These are phyloP conservation scores for Cyberlindnera galapagoensis DNA, from an alignment of 805 yeast species.

Conservation along the genomic window DNA sequence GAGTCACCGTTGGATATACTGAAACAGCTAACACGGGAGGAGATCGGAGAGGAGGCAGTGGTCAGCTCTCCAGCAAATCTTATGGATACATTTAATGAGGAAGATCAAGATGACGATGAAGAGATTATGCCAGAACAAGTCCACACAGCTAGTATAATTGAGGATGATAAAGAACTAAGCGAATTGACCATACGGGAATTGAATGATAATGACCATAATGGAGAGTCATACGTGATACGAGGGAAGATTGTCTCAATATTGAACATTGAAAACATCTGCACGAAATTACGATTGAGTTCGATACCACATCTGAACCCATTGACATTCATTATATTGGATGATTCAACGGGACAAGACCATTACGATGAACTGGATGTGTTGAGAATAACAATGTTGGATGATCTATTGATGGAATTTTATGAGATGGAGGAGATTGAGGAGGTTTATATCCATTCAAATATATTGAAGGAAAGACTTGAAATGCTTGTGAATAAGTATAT, in stretches of 20 bases:
- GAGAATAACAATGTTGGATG: constrained; percentile 6
- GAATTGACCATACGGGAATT: no score
- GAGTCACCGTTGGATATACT: no score
- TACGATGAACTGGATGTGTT: constrained; percentile 9
- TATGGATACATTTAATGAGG: no score
- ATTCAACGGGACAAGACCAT: background rate
- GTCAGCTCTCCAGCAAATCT: no score
- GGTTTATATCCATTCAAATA: constrained; percentile 12
- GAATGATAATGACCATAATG: no score
- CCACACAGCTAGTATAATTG: no score
- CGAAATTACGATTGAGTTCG: background rate
- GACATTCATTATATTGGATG: background rate
- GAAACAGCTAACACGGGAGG: no score
- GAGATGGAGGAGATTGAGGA: constrained; percentile 20
- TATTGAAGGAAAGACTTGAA: constrained; percentile 5
- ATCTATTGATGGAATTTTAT: constrained; percentile 16
- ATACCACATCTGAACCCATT: background rate
- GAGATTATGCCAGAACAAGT: no score
- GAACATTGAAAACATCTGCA: background rate
- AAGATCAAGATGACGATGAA: no score
- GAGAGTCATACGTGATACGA: background rate
- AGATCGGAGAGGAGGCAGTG: no score
- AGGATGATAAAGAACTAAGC: no score
- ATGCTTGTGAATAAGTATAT: background rate
- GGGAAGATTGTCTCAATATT: background rate